These are phyloP conservation scores for Penicillium coprophilum DNA, from an alignment of 495 filamentous ascomycete species.

Conservation along the genomic window DNA sequence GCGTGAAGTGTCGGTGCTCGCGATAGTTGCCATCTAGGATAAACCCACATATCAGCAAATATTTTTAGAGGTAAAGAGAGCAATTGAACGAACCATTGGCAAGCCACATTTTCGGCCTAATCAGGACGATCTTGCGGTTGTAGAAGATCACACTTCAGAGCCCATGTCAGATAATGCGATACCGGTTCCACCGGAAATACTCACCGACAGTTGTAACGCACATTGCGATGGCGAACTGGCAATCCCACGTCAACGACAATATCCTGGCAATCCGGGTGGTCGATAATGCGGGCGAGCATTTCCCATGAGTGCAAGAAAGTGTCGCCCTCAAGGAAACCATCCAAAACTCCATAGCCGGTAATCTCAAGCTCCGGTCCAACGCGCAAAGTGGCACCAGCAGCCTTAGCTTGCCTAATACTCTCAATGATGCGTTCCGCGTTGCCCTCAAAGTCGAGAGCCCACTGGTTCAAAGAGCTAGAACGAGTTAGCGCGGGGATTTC, in stretches of 20 bases:
- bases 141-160: conserved; percentile 54
- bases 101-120: conserved; percentile 81
- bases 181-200: conserved; percentile 39
- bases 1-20: conserved; percentile 60
- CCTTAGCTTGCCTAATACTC: conserved; percentile 70
- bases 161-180: conserved; percentile 55
- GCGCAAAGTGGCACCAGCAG: conserved; percentile 65
- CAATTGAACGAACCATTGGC: conserved; percentile 60
- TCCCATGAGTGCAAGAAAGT: conserved; percentile 72
- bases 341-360: conserved; percentile 57
- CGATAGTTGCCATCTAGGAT: conserved; percentile 41
- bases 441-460: conserved; percentile 78
- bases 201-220: conserved; percentile 59
- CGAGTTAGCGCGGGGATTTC: conserved; percentile 14
- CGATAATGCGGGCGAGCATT: conserved; percentile 56
- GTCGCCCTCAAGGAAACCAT: conserved; percentile 36
- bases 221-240: conserved; percentile 62
- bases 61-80: neutral
- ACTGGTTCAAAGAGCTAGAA: conserved; percentile 47
- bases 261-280: conserved; percentile 63
- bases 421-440: conserved; percentile 75
- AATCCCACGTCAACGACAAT: conserved; percentile 81
- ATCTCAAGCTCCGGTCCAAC: conserved; percentile 76
- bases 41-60: neutral
- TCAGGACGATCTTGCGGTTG: conserved; percentile 67